These are phyloP conservation scores for Lindgomyces ingoldianus DNA, from an alignment of 495 filamentous ascomycete genomes.

Conservation along the genomic window DNA sequence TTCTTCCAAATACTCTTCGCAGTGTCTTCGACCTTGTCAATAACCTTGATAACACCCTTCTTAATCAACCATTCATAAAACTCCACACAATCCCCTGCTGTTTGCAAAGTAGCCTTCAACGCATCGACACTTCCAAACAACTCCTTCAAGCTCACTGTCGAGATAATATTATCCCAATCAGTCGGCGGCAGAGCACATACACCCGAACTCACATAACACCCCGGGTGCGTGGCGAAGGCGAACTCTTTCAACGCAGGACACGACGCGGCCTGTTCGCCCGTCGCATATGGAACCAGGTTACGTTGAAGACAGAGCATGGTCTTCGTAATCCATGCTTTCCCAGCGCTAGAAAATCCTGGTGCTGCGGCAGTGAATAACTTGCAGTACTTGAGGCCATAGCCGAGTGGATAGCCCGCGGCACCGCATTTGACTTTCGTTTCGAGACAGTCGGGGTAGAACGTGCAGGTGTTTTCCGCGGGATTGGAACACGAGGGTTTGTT, in stretches of 20 bases:
- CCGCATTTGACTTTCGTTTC: slow-evolving; percentile 28
- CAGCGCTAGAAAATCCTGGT: slow-evolving; percentile 11
- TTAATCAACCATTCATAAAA: slow-evolving; percentile 38
- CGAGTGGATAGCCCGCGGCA: slow-evolving; percentile 30
- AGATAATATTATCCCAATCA: slow-evolving; percentile 36
- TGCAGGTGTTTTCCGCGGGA: slow-evolving; percentile 33
- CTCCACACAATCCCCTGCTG: slow-evolving; percentile 29
- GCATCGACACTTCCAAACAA: slow-evolving; percentile 34
- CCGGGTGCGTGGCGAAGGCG: slow-evolving; percentile 37
- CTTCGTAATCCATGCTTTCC: slow-evolving; percentile 35
- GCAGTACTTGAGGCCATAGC: slow-evolving; percentile 39
- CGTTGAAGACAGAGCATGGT: slow-evolving; percentile 39
- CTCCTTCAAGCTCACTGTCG: slow-evolving; percentile 32
- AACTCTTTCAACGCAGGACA: slow-evolving; percentile 30
- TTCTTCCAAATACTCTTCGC: slow-evolving; percentile 23
- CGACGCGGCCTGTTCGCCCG: neutral
- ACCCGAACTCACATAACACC: slow-evolving; percentile 36
- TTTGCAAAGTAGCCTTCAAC: slow-evolving; percentile 31
- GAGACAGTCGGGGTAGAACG: slow-evolving; percentile 36
- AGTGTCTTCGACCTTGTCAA: slow-evolving; percentile 13
- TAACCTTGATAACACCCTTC: slow-evolving; percentile 17
- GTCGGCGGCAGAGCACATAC: slow-evolving; percentile 30
- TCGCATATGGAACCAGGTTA: slow-evolving; percentile 25
- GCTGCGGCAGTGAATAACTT: slow-evolving; percentile 20
- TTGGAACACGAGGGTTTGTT: slow-evolving; percentile 16